Evolutionary conservation across 331 rosid species (phyloP).

Genomic region (Cydonia oblonga): DNA sequence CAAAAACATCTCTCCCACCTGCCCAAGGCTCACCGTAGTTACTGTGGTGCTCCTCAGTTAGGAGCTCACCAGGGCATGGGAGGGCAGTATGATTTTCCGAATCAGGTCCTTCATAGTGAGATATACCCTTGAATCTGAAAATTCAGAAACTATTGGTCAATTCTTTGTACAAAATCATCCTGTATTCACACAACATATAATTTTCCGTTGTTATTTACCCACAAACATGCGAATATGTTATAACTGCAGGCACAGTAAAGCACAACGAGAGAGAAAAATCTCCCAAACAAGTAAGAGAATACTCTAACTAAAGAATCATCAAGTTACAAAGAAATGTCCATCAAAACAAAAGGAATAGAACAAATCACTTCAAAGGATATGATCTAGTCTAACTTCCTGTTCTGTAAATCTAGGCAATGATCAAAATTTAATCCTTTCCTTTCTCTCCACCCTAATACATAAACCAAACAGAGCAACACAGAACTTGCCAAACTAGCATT

Average conservation of each 20-base stretch:
- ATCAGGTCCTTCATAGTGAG: constrained; percentile 60
- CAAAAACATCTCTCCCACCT: constrained; percentile 74
- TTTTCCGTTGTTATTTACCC: not conserved
- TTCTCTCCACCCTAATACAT: not conserved
- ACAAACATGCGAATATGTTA: not conserved
- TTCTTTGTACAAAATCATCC: not conserved
- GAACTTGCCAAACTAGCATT: not conserved
- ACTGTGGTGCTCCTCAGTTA: constrained; percentile 77
- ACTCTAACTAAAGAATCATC: not conserved
- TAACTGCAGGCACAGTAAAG: not conserved
- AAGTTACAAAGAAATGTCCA: not conserved
- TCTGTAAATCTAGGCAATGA: not conserved
- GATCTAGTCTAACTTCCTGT: not conserved
- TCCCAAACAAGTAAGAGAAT: not conserved
- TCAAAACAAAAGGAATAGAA: not conserved
- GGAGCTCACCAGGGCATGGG: constrained; percentile 83
- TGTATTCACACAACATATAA: not conserved
- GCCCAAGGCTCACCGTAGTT: constrained; percentile 92
- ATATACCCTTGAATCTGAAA: constrained; percentile 69
- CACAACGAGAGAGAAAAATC: not conserved
- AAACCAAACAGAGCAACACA: not conserved
- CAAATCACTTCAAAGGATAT: not conserved
- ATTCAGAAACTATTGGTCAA: not conserved
- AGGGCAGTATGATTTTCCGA: constrained; percentile 53
- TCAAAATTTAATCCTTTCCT: not conserved